A percentile compares a stretch with the other conserved stretches of the same genome.
phyloP scores from a whole-genome alignment of 2,329 filamentous ascomycete species.

The Pseudogymnoascus sp. region DNA sequence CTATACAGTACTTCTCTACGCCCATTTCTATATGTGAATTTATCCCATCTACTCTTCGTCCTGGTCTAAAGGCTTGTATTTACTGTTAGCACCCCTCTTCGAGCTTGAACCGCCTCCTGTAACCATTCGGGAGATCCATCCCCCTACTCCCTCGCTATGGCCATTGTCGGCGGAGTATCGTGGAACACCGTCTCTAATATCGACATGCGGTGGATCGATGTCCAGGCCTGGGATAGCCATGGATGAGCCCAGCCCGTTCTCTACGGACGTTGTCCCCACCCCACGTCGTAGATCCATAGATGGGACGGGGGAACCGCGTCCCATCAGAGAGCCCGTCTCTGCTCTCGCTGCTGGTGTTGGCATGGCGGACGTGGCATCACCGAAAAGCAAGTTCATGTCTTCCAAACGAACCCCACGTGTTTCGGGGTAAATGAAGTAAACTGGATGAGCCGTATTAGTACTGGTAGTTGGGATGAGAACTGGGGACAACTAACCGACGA shows the following conservation, averaged over 20 bases:
- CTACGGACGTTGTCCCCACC: conserved; percentile 23
- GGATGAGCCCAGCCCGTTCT: conserved; percentile 45
- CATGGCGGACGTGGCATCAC: conserved; percentile 79
- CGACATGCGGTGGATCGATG: conserved; percentile 67
- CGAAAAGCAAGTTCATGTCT: conserved; percentile 93
- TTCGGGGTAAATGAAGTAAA: conserved; percentile 96
- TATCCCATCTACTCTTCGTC: conserved; percentile 30
- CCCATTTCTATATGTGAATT: conserved; percentile 8
- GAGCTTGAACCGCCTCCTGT: conserved; percentile 31
- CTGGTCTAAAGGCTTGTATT: conserved; percentile 35
- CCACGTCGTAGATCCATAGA: conserved; percentile 64
- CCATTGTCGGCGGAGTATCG: conserved; percentile 29
- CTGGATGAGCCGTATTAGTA: conserved; percentile 39
- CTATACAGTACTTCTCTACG: background rate
- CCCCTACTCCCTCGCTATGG: conserved; percentile 51
- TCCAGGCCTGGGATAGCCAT: conserved; percentile 72
- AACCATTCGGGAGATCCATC: conserved; percentile 64
- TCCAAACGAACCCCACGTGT: conserved; percentile 92
- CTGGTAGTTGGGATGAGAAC: background rate
- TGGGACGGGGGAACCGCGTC: conserved; percentile 68
- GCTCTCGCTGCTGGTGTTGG: conserved; percentile 70
- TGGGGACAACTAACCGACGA: conserved; percentile 66
- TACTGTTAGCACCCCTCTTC: conserved; percentile 18
- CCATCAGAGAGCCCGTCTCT: conserved; percentile 77
- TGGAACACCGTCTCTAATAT: conserved; percentile 43